Evolutionary conservation across 768 basidiomycete species (phyloP).

Genomic region (Boletus rex-veris): DNA sequence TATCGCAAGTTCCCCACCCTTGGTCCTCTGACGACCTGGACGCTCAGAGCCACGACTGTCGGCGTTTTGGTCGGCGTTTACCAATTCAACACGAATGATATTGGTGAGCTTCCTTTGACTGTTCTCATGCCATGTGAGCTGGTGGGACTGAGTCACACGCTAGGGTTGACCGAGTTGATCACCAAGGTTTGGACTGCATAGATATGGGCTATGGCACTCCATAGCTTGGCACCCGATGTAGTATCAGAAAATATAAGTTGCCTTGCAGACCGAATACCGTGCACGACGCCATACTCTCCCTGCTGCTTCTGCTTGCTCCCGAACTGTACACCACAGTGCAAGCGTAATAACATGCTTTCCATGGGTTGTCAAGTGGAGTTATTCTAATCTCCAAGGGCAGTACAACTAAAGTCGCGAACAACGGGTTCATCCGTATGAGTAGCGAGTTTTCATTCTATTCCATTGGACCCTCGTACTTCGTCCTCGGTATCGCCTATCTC

Average conservation of each 20-base stretch:
- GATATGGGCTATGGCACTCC: neutral
- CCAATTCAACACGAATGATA: conserved; percentile 98
- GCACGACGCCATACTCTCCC: too few species aligned
- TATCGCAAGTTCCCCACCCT: conserved; percentile 87
- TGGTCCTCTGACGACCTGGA: conserved; percentile 71
- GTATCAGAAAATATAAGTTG: neutral
- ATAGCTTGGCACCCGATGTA: neutral
- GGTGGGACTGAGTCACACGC: neutral
- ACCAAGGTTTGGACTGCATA: conserved; percentile 81
- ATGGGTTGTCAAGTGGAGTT: too few species aligned
- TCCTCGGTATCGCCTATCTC: too few species aligned
- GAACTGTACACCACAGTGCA: too few species aligned
- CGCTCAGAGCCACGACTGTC: conserved; percentile 70
- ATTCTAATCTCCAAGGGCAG: too few species aligned
- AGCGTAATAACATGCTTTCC: too few species aligned
- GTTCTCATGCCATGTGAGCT: neutral
- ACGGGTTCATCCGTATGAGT: too few species aligned
- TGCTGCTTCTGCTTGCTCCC: too few species aligned
- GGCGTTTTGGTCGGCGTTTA: conserved; percentile 88
- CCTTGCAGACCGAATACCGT: neutral
- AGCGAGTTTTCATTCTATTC: too few species aligned
- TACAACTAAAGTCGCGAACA: too few species aligned
- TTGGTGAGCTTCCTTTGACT: conserved; percentile 59
- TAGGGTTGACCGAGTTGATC: conserved; percentile 85
- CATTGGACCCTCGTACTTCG: too few species aligned